Evolutionary conservation across 2,329 filamentous ascomycete species (phyloP), one percentile per base, ranked within the genome.

Genomic region (Ilyonectria mors-panacis): DNA sequence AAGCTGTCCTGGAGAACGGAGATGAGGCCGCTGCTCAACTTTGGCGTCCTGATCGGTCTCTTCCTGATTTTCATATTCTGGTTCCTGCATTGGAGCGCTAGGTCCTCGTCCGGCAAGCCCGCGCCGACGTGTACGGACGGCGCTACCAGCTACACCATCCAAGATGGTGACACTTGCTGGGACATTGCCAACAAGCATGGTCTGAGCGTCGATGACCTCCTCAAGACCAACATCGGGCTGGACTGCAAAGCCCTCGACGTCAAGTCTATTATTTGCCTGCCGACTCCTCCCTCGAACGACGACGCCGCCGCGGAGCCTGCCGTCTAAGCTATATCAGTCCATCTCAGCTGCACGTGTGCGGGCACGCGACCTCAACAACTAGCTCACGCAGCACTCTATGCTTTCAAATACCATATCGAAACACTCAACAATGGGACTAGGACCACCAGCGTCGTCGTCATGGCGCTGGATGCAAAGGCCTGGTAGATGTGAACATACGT

Each of bases 11-110:
- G 87, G 83, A 82, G 87, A 33, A 81, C 83, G 37, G 84, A 87
- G 66, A 79, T 87, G 79, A 83, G 82, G 79, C 85, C 85, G n/a
- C 79, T 90, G 69, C 80, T 90, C 73, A 89, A 89, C 74, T 90
- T 89, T 77, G 87, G 86, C 60, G 77, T 89, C 67, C 76, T 90
- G 39, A 81, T 88, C 59, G 80, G 86, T 4, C 72, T 88, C 17
- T 85, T 84, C 66, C 76, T 90, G 54, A 73, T 89, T 37, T 75
- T 83, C 19, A 71, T 89, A 48, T 83, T 85, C 66, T 87, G 84
- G 83, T 84, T 83, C 75, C 78, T 87, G 19, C 76, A 79, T 63
- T 73, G 77, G 61, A 77, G 76, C 2, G 73, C 80, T 0, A 73
- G 73, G 13, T 48, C 70, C 2, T n/a, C 39, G 8, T 73, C 72